Base-by-base conservation (phyloP, 148 eudicot species). In the Rhododendron kiyosumense region DNA sequence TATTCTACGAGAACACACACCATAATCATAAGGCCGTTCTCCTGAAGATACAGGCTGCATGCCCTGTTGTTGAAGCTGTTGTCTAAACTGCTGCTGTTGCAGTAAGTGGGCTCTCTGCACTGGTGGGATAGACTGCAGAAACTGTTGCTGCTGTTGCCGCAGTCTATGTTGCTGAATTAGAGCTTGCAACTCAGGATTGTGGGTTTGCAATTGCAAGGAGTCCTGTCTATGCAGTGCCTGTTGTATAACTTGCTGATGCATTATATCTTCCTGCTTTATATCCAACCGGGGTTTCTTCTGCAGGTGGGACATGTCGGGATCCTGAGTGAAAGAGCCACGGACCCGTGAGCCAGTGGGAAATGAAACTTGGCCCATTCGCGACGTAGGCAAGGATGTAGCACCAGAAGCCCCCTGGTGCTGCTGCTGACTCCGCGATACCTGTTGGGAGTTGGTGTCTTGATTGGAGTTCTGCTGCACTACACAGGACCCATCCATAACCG, bases 261-360 rank as follows among this genome's bases (percentile, higher is more conserved):
- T 63, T 71, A 93, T 84, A 84, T 95, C 99, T 85, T 94, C 98
- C 84, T 94, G 96, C 89, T 93, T 96, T 26, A 93, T 85, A 89
- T 95, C 97, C 85, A 94, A 83, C 51, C 99, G 88, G 1, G 98
- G 98, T 88, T 93, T 96, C 90, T 96, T 96, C 81, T 94, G 97
- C 78, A 95, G 87, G 69, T 94, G 98, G n/a, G 95, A 87, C 20
- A 92, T 87, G 77, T 86, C 83, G 15, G 95, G 92, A 84, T 95
- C 99, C 85, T 91, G 98, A 45, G 88, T 84, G 81, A 91, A 90
- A 48, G 97, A 90, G 83, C 91, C 91, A 36, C 88, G 87, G n/a
- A 90, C 69, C 86, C 92, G 87, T 30, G 91, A 28, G 46, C 92
- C 96, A 85, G 86, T 85, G 38, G 89, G 87, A 49, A 90, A 89